These are phyloP conservation scores for Pugionium dolabratum DNA, from an alignment of 345 rosid genomes.

Conservation along the genomic window DNA sequence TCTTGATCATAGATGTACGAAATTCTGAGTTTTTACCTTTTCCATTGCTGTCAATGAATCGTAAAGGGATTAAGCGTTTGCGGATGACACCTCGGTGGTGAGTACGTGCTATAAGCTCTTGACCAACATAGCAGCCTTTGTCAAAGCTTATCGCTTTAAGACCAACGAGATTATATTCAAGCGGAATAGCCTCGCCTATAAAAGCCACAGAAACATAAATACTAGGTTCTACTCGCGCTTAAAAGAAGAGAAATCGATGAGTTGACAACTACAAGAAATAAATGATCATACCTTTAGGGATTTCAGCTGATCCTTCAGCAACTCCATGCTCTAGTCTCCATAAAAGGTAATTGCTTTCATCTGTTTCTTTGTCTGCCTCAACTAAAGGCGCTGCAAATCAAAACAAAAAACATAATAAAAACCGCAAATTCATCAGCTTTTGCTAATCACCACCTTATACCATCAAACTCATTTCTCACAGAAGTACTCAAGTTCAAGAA, in stretches of 20 bases:
- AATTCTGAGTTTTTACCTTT: constrained; percentile 46
- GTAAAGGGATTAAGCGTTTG: constrained; percentile 76
- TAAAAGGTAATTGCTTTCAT: constrained; percentile 60
- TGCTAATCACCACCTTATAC: background rate
- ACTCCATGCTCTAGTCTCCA: constrained; percentile 87
- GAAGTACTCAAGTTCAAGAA: background rate
- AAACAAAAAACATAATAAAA: background rate
- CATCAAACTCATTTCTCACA: background rate
- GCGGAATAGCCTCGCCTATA: constrained; percentile 86
- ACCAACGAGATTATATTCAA: constrained; percentile 81
- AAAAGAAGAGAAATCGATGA: background rate
- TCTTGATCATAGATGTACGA: constrained; percentile 6
- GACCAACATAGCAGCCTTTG: constrained; percentile 95
- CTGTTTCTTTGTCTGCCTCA: constrained; percentile 75
- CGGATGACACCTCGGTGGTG: constrained; percentile 87
- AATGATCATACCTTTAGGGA: constrained; percentile 64
- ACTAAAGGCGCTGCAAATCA: constrained; percentile 72
- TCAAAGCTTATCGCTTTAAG: constrained; percentile 90
- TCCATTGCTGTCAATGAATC: constrained; percentile 55
- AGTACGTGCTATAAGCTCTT: constrained; percentile 92
- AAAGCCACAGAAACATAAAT: background rate
- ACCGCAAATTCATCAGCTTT: constrained; percentile 16
- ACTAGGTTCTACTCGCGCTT: too few relatives aligned
- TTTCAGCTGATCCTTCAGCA: constrained; percentile 88
- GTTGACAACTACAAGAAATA: background rate